Evolutionary conservation across 1,284 basidiomycete species (phyloP).

Genomic region (Cryptococcus jaspeensis): DNA sequence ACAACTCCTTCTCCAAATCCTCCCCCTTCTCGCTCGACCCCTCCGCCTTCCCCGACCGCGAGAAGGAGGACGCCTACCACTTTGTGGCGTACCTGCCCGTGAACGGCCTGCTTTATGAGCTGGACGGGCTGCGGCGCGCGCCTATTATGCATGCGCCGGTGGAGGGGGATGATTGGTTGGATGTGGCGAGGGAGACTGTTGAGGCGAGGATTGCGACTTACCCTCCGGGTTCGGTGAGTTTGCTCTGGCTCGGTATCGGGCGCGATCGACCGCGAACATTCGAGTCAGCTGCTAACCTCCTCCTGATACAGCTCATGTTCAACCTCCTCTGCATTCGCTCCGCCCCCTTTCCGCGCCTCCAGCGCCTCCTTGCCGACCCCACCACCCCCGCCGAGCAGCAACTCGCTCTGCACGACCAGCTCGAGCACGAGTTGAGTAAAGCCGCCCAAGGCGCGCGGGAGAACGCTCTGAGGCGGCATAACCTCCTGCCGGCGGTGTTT

Average conservation of each 20-base stretch:
- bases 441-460: slow-evolving; percentile 64
- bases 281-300: too few relatives aligned
- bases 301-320: slow-evolving; percentile 71
- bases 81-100: slow-evolving; percentile 87
- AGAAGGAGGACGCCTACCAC: slow-evolving; percentile 87
- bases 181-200: slow-evolving; percentile 75
- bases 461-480: slow-evolving; percentile 60
- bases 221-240: slow-evolving; percentile 72
- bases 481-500: slow-evolving; percentile 39
- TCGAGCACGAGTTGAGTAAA: slow-evolving; percentile 74
- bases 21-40: slow-evolving; percentile 80
- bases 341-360: slow-evolving; percentile 69
- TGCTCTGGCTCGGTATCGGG: neutral
- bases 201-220: slow-evolving; percentile 83
- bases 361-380: slow-evolving; percentile 59
- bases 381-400: slow-evolving; percentile 55
- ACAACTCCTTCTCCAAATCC: slow-evolving; percentile 74
- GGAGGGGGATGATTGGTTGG: slow-evolving; percentile 74
- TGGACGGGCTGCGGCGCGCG: slow-evolving; percentile 77
- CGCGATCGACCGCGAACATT: too few relatives aligned
- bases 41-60: slow-evolving; percentile 56
- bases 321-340: slow-evolving; percentile 80
- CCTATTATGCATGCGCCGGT: slow-evolving; percentile 73
- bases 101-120: slow-evolving; percentile 78
- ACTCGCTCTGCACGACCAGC: slow-evolving; percentile 58